Evolutionary conservation across 148 eudicot genomes (phyloP), one percentile per base, ranked within the genome.

Genomic region (Rhododendron mucronatum): DNA sequence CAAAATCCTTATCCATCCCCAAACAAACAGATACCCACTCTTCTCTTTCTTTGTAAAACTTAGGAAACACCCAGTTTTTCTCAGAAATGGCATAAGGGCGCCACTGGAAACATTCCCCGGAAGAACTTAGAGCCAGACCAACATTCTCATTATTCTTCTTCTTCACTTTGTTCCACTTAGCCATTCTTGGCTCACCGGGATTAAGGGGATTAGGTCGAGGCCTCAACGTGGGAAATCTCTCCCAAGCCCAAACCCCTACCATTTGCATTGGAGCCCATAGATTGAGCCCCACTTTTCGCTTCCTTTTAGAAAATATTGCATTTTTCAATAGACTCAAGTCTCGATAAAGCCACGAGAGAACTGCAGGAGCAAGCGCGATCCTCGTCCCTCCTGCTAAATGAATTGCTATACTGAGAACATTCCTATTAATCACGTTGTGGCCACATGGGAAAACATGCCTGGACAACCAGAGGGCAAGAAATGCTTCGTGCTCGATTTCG

Each of bases 241-340:
- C 96, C 93, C 94, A 94, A n/a, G 84, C 92, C 96, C 96, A 94
- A 57, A 89, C 75, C 80, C 92, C 94, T 7, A 93, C 90, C 13
- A 86, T 61, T 21, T 89, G 91, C 33, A 92, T 18, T 21, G 93
- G 92, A 5, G 90, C 90, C 87, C 87, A 88, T 23, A 87, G 78
- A 14, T 83, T 63, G 30, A 69, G 79, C 73, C 55, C 69, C 2
- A 26, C n/a, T 84, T 4, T 15, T n/a, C 23, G 21, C 61, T 26
- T 50, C 30, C 26, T 65, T n/a, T n/a, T n/a, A 65, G 71, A n/a
- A 65, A 23, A 23, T n/a, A 86, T 82, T 61, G 84, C 74, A 39
- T 86, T 78, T 78, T 89, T 90, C 45, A 92, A 10, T 82, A 85
- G 47, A 77, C 84, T 88, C 86, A 92, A 85, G 2, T 92, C 93